These are phyloP conservation scores for Globisporangium barbulae DNA, from an alignment of 352 stramenopile species.

Conservation along the genomic window DNA sequence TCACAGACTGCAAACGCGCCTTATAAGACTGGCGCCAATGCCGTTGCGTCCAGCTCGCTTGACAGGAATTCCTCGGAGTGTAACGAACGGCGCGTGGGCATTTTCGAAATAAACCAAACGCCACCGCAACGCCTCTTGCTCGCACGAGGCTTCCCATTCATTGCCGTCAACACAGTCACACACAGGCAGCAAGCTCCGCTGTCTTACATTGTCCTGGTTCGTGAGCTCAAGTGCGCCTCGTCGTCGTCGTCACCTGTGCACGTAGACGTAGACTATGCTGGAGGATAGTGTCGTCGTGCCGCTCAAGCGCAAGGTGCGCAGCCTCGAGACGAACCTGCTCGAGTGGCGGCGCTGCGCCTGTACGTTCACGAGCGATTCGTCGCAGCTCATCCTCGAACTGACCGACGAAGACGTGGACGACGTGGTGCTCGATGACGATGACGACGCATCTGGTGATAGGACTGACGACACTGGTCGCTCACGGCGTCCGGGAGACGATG, in stretches of 20 bases:
- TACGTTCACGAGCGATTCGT: conserved; percentile 29
- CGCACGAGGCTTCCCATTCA: neutral
- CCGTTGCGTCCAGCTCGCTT: too few species aligned
- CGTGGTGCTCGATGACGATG: conserved; percentile 16
- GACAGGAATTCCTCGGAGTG: neutral
- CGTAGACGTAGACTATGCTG: neutral
- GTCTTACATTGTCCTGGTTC: neutral
- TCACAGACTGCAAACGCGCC: too few species aligned
- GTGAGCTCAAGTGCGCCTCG: neutral
- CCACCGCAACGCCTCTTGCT: neutral
- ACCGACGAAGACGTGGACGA: conserved; percentile 26
- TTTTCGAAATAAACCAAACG: neutral
- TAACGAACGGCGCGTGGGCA: neutral
- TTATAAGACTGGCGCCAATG: too few species aligned
- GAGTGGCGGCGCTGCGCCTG: conserved; percentile 62
- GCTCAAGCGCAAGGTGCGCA: conserved; percentile 70
- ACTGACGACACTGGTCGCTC: neutral
- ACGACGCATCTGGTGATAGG: neutral
- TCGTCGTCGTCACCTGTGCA: neutral
- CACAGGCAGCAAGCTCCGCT: too few species aligned
- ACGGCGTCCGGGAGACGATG: neutral
- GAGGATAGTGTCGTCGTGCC: conserved; percentile 20
- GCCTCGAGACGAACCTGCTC: conserved; percentile 52
- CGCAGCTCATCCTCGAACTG: conserved; percentile 34
- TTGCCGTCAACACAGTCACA: neutral